Evolutionary conservation across 805 yeast genomes (phyloP), one percentile per base, ranked within the genome.

Genomic region (Candida vartiovaarae): DNA sequence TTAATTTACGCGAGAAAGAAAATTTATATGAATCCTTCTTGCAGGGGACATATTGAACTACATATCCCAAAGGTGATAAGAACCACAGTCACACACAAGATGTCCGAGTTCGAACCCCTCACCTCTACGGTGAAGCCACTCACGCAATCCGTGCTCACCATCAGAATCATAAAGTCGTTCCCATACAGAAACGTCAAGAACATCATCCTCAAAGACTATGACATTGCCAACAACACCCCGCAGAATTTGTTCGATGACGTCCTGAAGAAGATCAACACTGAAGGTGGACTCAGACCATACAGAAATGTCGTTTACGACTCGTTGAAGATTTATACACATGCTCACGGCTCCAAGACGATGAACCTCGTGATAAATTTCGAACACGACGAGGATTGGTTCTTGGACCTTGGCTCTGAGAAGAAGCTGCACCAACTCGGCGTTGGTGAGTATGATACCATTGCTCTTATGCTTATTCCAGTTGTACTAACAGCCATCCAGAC

Each of bases 301-400:
- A 73, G 97, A 57, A 84, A 74, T 47, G 85, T 86, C 8, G 69
- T 65, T 0, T 84, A 79, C 50, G 85, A 91, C 58, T 71, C 90
- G 0, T 61, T 91, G 44, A 93, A 93, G 63, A 74, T 93, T 6
- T 93, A 93, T 65, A 84, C 96, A 28, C 89, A 88, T 59, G 98
- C 99, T 0, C 98, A 91, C 62, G 93, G 95, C 9, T 76, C 95
- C 29, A 93, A 93, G 65, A 86, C 96, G 2, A 84, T 89, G 78
- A 89, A 93, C 59, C 71, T 93, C 52, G 93, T 89, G 38, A 84
- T 93, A 49, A 93, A 93, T 61, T 75, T 93, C 61, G 96, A 87
- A 27, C 81, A 90, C 56, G 86, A 80, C 55, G 84, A 82, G 5
- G 82, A 80, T 44, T 84, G 95, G 89, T 67, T 85, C 4, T 60